Conservation (phyloP, 768 basidiomycete genomes). For the Leucocoprinus birnbaumii region DNA sequence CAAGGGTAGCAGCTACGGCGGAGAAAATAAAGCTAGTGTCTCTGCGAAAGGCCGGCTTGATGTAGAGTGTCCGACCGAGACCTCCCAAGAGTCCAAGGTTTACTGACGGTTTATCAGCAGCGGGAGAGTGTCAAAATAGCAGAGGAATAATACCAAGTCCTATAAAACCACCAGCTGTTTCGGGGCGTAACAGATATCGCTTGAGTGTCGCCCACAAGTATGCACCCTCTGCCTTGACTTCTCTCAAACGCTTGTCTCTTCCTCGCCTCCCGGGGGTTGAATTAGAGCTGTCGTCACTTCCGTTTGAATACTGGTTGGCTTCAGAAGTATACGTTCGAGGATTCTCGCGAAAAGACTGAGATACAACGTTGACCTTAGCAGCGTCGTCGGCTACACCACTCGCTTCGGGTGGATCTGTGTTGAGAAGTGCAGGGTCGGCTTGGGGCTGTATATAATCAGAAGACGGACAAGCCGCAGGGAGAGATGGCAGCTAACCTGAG, state of each 20-base stretch:
- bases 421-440: constrained; percentile 62
- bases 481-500: not conserved
- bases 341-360: constrained; percentile 44
- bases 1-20: constrained; percentile 50
- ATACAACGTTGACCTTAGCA: constrained; percentile 56
- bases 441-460: constrained; percentile 47
- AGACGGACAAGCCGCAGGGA: too few species aligned
- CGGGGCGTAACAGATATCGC: constrained; percentile 57
- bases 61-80: constrained; percentile 63
- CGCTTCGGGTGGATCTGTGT: constrained; percentile 41
- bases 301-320: constrained; percentile 10
- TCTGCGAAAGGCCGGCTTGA: constrained; percentile 53
- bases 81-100: constrained; percentile 69
- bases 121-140: not conserved
- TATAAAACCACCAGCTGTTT: constrained; percentile 68
- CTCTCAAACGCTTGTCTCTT: constrained; percentile 33
- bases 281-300: constrained; percentile 1
- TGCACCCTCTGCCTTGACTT: constrained; percentile 47
- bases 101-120: constrained; percentile 33
- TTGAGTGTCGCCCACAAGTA: constrained; percentile 52
- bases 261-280: constrained; percentile 12
- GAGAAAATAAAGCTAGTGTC: constrained; percentile 53
- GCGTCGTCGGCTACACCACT: constrained; percentile 39
- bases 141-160: constrained; percentile 51
- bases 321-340: constrained; percentile 34